Evolutionary conservation across 495 filamentous ascomycete species (phyloP), one percentile per base, ranked within the genome.

Genomic region (Penicillium egyptiacum): DNA sequence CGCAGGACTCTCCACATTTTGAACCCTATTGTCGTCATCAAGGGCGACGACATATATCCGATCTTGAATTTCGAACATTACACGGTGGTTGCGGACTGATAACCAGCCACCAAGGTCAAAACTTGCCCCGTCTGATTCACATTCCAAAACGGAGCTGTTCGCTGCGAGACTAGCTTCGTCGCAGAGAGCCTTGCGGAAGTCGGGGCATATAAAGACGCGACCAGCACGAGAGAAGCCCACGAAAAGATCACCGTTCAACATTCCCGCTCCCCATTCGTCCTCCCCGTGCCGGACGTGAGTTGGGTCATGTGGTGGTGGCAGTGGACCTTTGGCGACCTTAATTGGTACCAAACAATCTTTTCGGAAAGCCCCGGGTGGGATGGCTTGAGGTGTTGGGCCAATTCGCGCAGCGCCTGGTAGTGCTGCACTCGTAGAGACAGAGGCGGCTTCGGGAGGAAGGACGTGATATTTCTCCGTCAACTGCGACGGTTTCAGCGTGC

Each of bases 31-130:
- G 11, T 67, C 37, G 28, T 75, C 66, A 52, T 75, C 67, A 4
- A 76, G 65, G 1, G 69, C 67, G 19, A 76, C 65, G 26, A 76
- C 46, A 54, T 75, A 76, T 12, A 68, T 59, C 9, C 69, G 64
- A 30, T 75, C 70, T 57, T 76, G 63, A n/a, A 73, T 70, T 50
- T 76, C 73, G 25, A 75, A 73, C 70, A 75, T 72, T n/a, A 76
- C 5, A 14, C 72, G 73, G 53, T 72, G 70, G 51, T 76, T 72
- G 44, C 66, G 71, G 30, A 76, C 64, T 1, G 73, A 69, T 44
- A 76, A 48, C 73, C 73, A 76, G 4, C 73, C 73, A 25, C 73
- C 73, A 2, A 75, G 61, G 26, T 76, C 73, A 45, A 75, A 75
- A 35, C 53, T 61, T 12, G 64, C 54, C 0, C 71, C 73, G 50